phyloP scores from a whole-genome alignment of 2,329 filamentous ascomycete genomes.

The Bisporella sp. region DNA sequence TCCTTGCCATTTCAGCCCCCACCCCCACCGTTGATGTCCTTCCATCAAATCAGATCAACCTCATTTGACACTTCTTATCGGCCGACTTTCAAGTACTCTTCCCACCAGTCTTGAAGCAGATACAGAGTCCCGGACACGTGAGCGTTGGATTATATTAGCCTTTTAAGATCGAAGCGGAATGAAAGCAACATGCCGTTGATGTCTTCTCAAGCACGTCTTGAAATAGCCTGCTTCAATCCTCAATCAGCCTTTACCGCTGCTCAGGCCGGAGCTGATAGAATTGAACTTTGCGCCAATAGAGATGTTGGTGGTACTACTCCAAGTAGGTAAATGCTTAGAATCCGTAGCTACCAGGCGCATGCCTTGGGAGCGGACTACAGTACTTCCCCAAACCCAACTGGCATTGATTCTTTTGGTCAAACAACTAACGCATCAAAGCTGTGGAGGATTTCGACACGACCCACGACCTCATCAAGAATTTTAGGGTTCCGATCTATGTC shows the following conservation, averaged over 20 bases:
- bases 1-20: too few species aligned
- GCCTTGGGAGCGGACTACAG: slow-evolving; percentile 7
- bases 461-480: slow-evolving; percentile 17
- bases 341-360: neutral
- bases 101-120: too few species aligned
- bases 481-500: slow-evolving; percentile 36
- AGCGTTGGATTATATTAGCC: too few species aligned
- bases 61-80: too few species aligned
- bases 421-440: neutral
- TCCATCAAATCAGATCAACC: too few species aligned
- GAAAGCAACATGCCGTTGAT: neutral
- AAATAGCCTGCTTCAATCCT: slow-evolving; percentile 42
- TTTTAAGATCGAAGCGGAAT: neutral
- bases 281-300: slow-evolving; percentile 41
- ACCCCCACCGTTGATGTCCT: too few species aligned
- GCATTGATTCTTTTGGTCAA: neutral
- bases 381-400: neutral
- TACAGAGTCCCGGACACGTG: too few species aligned
- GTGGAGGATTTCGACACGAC: slow-evolving; percentile 1
- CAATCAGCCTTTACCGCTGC: slow-evolving; percentile 36
- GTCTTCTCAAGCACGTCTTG: slow-evolving; percentile 22
- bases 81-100: too few species aligned
- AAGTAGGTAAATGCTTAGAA: neutral
- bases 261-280: slow-evolving; percentile 37
- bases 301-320: slow-evolving; percentile 37